Evolutionary conservation across 225 moss, liverwort and hornwort genomes (phyloP).

Genomic region (Sphagnum tenellum): DNA sequence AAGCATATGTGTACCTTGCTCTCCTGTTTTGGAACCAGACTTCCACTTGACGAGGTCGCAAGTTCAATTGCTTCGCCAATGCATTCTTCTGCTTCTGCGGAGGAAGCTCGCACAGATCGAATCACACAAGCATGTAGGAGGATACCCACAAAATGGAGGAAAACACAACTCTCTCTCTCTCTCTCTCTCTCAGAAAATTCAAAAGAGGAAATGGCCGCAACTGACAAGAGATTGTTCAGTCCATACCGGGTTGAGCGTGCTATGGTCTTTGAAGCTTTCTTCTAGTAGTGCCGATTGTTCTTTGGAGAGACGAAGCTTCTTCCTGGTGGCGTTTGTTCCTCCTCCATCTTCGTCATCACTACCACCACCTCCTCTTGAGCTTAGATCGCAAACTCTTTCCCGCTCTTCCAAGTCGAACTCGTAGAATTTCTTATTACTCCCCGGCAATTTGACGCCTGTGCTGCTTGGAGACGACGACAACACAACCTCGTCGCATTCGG

Average conservation of each 20-base stretch:
- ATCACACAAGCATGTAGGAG: too few species aligned
- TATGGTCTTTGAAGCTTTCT: conserved; percentile 96
- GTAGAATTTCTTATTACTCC: conserved; percentile 60
- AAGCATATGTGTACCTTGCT: conserved; percentile 36
- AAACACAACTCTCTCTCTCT: not conserved
- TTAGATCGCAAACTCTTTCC: conserved; percentile 56
- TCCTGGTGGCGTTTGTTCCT: conserved; percentile 38
- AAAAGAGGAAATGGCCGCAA: not conserved
- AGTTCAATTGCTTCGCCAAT: conserved; percentile 75
- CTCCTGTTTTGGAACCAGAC: conserved; percentile 99
- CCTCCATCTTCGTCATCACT: conserved; percentile 96
- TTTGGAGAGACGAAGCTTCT: conserved; percentile 90
- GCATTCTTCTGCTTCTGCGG: conserved; percentile 90
- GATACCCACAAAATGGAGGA: not conserved
- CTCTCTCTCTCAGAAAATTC: not conserved
- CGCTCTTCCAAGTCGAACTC: conserved; percentile 80
- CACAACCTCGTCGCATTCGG: conserved; percentile 72
- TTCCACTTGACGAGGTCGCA: conserved; percentile 92
- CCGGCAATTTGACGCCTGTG: conserved; percentile 51
- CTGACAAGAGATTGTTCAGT: not conserved
- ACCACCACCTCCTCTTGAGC: conserved; percentile 45
- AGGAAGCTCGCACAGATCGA: not conserved
- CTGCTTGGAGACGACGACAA: conserved; percentile 56
- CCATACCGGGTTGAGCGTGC: conserved; percentile 75
- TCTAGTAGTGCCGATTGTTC: conserved; percentile 90